phyloP scores from a whole-genome alignment of 108 stramenopile species.

The Cylindrotheca closterium region DNA sequence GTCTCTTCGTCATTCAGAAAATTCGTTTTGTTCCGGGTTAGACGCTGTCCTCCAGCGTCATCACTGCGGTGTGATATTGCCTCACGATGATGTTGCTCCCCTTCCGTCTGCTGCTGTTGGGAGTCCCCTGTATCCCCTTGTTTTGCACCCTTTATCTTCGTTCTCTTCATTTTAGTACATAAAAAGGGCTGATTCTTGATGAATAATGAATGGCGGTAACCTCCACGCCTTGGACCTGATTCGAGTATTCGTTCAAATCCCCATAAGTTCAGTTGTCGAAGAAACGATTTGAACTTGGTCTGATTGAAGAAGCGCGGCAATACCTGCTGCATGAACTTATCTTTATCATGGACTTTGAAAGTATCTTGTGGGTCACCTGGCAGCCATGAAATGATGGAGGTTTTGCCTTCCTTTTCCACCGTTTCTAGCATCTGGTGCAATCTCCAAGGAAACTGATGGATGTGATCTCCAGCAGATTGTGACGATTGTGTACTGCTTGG shows the following conservation, averaged over 20 bases:
- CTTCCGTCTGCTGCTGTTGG: too few relatives aligned
- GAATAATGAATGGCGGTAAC: background rate
- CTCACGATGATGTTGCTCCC: too few relatives aligned
- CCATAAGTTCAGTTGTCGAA: constrained; percentile 57
- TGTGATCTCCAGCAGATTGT: background rate
- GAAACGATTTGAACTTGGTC: constrained; percentile 45
- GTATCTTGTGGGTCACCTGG: constrained; percentile 38
- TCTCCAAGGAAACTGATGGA: constrained; percentile 12
- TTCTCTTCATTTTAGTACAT: constrained; percentile 1
- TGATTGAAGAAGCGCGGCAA: constrained; percentile 77
- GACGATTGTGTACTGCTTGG: background rate
- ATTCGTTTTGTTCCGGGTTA: background rate
- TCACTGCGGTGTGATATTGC: too few relatives aligned
- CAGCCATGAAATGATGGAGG: constrained; percentile 50
- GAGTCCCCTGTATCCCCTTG: too few relatives aligned
- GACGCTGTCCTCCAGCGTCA: too few relatives aligned
- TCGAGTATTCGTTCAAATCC: constrained; percentile 38
- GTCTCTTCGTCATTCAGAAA: background rate
- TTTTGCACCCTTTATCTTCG: background rate
- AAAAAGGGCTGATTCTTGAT: background rate
- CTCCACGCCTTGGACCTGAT: constrained; percentile 9
- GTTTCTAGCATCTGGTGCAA: constrained; percentile 16
- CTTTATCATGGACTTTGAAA: constrained; percentile 50
- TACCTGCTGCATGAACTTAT: constrained; percentile 48
- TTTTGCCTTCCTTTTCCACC: constrained; percentile 9